phyloP scores from a whole-genome alignment of 1,284 basidiomycete species.

The Takashimella tepidaria region DNA sequence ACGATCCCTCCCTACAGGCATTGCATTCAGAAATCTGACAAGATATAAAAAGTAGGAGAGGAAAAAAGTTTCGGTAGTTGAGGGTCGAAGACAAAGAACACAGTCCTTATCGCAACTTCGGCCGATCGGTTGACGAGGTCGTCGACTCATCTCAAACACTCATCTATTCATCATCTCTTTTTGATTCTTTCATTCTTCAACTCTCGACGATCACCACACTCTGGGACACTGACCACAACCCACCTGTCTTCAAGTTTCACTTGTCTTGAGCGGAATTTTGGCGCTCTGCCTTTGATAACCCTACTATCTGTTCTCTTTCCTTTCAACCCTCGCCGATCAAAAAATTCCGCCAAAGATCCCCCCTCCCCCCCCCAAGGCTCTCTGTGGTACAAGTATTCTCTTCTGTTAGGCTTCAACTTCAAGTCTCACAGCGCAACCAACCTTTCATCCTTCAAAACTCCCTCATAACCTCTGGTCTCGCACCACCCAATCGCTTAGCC shows the following conservation, averaged over 20 bases:
- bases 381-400: no score
- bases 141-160: not conserved
- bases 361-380: not conserved
- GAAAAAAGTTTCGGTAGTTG: no score
- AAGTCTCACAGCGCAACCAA: no score
- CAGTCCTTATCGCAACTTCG: not conserved
- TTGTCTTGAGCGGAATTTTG: not conserved
- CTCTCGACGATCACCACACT: no score
- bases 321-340: not conserved
- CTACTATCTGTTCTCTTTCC: not conserved
- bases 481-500: not conserved
- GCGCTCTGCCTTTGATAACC: not conserved
- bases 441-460: no score
- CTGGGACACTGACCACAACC: not conserved
- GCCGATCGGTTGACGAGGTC: not conserved
- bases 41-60: no score
- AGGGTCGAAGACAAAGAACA: not conserved
- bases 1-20: not conserved
- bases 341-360: not conserved
- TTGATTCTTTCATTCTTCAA: not conserved
- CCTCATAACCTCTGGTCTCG: no score
- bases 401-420: no score
- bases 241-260: not conserved
- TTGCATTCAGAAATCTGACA: no score
- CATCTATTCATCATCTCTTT: not conserved